These are phyloP conservation scores for Starmerella roubikii DNA, from an alignment of 805 yeast species.

Conservation along the genomic window DNA sequence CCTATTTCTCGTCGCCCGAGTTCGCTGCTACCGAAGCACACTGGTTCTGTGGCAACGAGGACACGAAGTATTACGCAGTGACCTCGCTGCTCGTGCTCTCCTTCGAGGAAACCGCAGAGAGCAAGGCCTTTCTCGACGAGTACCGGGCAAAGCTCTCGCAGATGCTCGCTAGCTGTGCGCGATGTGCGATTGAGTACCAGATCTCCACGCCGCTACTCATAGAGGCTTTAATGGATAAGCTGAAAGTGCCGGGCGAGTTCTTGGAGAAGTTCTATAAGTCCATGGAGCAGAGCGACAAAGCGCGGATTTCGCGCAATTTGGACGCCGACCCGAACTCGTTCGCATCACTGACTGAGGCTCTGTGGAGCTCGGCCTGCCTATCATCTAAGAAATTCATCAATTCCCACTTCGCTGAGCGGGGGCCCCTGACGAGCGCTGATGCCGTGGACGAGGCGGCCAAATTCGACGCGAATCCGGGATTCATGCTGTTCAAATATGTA, in stretches of 20 bases:
- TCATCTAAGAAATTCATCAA: not conserved
- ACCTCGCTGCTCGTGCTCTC: constrained; percentile 16
- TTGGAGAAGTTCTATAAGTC: not conserved
- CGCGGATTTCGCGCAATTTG: constrained; percentile 3
- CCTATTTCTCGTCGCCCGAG: constrained; percentile 6
- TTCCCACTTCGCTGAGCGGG: constrained; percentile 1
- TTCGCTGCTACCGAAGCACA: constrained; percentile 3
- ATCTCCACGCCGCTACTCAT: constrained; percentile 1
- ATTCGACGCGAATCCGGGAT: constrained; percentile 8
- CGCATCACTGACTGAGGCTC: constrained; percentile 8
- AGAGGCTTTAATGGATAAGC: constrained; percentile 1
- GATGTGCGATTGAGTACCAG: constrained; percentile 14
- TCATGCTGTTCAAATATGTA: constrained; percentile 1
- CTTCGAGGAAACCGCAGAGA: constrained; percentile 1
- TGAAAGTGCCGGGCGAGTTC: not conserved
- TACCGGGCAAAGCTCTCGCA: not conserved
- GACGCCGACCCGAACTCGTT: not conserved
- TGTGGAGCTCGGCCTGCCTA: constrained; percentile 14
- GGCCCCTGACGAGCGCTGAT: not conserved
- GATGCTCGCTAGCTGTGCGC: constrained; percentile 7
- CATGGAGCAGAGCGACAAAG: constrained; percentile 6
- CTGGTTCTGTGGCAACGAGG: constrained; percentile 16
- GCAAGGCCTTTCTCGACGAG: not conserved
- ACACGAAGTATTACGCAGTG: constrained; percentile 3
- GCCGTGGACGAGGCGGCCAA: not conserved